Conservation (phyloP, 345 rosid species). For the Citrus reticulata region DNA sequence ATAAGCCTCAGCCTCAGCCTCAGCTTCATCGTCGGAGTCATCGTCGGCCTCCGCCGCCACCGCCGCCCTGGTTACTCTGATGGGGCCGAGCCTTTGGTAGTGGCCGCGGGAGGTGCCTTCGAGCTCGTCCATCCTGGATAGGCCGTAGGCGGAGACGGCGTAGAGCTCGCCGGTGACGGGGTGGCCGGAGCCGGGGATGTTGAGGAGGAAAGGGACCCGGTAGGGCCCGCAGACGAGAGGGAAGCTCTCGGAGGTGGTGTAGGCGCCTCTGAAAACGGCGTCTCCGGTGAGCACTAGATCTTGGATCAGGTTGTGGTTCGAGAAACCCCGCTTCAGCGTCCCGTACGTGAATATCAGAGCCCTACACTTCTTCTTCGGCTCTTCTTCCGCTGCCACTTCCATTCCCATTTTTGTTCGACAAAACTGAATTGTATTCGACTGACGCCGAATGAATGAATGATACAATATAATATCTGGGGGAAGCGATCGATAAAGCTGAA, state of each 20-base stretch:
- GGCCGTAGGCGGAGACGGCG: constrained; percentile 56
- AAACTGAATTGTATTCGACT: too few relatives aligned
- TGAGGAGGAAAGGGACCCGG: constrained; percentile 79
- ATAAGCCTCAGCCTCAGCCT: constrained; percentile 48
- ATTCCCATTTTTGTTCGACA: neutral
- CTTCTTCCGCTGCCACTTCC: neutral
- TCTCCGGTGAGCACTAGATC: constrained; percentile 70
- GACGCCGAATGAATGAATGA: too few relatives aligned
- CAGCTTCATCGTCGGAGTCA: neutral
- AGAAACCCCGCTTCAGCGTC: constrained; percentile 69
- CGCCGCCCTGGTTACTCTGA: constrained; percentile 20
- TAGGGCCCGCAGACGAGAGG: constrained; percentile 92
- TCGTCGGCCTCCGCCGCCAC: too few relatives aligned
- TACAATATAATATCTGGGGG: too few relatives aligned
- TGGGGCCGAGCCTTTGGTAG: constrained; percentile 45
- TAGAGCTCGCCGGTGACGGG: constrained; percentile 71
- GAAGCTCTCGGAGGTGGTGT: constrained; percentile 35
- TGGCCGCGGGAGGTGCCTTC: constrained; percentile 69
- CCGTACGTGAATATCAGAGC: constrained; percentile 74
- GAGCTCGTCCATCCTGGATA: constrained; percentile 61
- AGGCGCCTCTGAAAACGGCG: constrained; percentile 58
- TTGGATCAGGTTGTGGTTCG: constrained; percentile 61
- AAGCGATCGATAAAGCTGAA: too few relatives aligned
- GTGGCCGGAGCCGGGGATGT: constrained; percentile 58
- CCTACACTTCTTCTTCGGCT: neutral